Evolutionary conservation across 805 yeast species (phyloP), one percentile per base, ranked within the genome.

Genomic region (Monosporozyma aquatica): DNA sequence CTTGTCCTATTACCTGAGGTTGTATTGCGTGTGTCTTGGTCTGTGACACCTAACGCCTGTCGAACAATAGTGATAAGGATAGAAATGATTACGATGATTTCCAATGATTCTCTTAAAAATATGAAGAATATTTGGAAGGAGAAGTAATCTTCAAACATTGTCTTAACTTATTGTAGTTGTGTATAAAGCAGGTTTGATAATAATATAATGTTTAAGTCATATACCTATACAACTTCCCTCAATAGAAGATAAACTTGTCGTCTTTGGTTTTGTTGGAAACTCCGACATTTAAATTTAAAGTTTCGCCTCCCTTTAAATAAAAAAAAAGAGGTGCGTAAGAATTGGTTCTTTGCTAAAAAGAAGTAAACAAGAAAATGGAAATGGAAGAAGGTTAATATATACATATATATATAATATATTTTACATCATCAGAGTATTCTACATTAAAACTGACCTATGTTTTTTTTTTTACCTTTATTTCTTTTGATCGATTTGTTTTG

Each of bases 121-220:
- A 82, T 82, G 57, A 82, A 78, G 56, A 81, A 82, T 26, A 81
- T 78, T 63, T 82, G 87, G 39, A 80, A 75, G 2, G 87, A 81
- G 60, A 82, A 82, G 43, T 69, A 67, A 36, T 75, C 69, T 37
- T 71, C 77, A 34, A 67, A 55, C 2, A 43, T 45, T 58, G 61
- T 61, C 13, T 22, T 15, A 3, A 15, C 3, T 29, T 15, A 6
- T 20, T 20, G 9, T 7, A 5, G n/a, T n/a, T n/a, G n/a, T n/a
- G n/a, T n/a, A n/a, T n/a, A n/a, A n/a, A n/a, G n/a, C n/a, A n/a
- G n/a, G n/a, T n/a, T n/a, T n/a, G n/a, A n/a, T n/a, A n/a, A n/a
- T n/a, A n/a, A n/a, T n/a, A n/a, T n/a, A n/a, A n/a, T n/a, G n/a
- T n/a, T n/a, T n/a, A n/a, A n/a, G n/a, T n/a, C n/a, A n/a, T n/a